Evolutionary conservation across 208 protist species (phyloP), one percentile per base, ranked within the genome.

Genomic region (Acanthamoeba healyi): DNA sequence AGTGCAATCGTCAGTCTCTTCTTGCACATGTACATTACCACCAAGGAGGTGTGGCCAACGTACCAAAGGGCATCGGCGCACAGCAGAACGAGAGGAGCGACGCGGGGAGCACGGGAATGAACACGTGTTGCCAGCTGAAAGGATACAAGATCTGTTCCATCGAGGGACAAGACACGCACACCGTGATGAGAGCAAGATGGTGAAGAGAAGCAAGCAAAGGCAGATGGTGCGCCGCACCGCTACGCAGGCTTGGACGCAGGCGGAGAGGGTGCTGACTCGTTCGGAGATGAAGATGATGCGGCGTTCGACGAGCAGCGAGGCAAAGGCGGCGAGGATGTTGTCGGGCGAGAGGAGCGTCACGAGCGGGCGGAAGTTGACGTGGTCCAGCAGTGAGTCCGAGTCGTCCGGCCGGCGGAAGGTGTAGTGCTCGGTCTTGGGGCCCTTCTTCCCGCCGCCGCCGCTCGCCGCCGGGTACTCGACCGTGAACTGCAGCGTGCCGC

Each of bases 51-150:
- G n/a, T n/a, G n/a, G n/a, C 14, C 9, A 14, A 22, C 46, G 5
- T 72, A 91, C 84, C 89, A 29, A 94, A 94, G 15, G 91, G 91
- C 91, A 94, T 94, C 49, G 91, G 91, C 5, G 91, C 91, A 26
- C 74, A 88, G 91, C 91, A 94, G 49, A 74, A 94, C 46, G 67
- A 65, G 19, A 94, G 67, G 70, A 94, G 40, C 1, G 46, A 74
- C 44, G 42, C 44, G 7, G 91, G 91, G 17, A 94, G 26, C 49
- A 94, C 91, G 12, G 91, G 91, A 44, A 94, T 94, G 91, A 94
- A 94, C 5, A 94, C 65, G 77, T 94, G 91, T 42, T 94, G 91
- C 87, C 87, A 93, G n/a, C 15, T 58, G 46, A 93, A 93, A 6
- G 87, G 87, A 51, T 93, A 93, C 17, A 93, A 19, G 3, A 93